These are phyloP conservation scores for Saccharum officinarum DNA, from an alignment of 176 grass and related monocot species.

Conservation along the genomic window DNA sequence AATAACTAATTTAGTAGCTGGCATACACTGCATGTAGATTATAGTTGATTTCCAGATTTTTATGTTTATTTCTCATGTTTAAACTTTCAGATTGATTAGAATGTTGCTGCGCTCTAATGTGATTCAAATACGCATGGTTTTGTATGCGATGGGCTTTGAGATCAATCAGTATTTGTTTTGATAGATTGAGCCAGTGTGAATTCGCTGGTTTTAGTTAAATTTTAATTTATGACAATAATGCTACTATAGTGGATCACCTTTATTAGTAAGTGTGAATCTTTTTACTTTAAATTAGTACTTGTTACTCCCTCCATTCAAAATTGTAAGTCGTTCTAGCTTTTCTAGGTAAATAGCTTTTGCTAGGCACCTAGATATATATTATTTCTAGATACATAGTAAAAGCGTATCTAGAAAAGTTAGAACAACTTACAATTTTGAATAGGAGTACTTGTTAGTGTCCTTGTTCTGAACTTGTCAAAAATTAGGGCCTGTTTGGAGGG, in stretches of 20 bases:
- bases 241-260: not conserved
- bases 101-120: not conserved
- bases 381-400: not conserved
- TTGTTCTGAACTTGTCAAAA: conserved; percentile 7
- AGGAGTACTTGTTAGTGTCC: not conserved
- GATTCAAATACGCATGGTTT: not conserved
- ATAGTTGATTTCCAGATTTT: conserved; percentile 2
- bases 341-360: not conserved
- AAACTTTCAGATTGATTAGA: conserved; percentile 11
- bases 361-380: not conserved
- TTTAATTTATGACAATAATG: not conserved
- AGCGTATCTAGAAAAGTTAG: not conserved
- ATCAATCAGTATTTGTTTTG: not conserved
- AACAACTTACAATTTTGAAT: not conserved
- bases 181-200: not conserved
- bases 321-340: not conserved
- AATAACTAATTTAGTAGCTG: not conserved
- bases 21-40: not conserved
- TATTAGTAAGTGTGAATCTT: not conserved
- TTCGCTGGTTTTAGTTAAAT: not conserved
- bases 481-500: too few species aligned
- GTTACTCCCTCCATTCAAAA: not conserved
- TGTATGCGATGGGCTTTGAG: not conserved
- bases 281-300: not conserved
- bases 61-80: not conserved